Evolutionary conservation across 345 rosid species (phyloP), one percentile per base, ranked within the genome.

Genomic region (Cardamine chenopodiifolia): DNA sequence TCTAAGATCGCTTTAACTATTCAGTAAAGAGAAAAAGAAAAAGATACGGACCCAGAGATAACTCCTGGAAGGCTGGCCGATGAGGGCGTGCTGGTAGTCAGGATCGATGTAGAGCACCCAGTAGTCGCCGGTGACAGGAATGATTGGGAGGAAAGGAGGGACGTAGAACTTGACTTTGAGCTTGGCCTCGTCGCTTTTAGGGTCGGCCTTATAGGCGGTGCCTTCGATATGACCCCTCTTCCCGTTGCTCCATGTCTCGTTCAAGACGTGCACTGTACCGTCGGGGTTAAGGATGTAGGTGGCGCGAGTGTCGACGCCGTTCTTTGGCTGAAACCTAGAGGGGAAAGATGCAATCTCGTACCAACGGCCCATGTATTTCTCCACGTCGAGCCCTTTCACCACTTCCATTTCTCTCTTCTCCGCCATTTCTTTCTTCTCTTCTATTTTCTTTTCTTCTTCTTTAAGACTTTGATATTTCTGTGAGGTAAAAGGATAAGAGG

Each of bases 321-420:
- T 68, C 72, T 66, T 85, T 6, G 98, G 98, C 68, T 94, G 98
- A 72, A 87, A 87, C n/a, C 19, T 9, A 2, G 98, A 90, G 0
- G 95, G 98, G 73, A 90, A 88, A 17, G 92, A 87, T 6, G 97
- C 97, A 42, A 94, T 88, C 80, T 94, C 98, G 79, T 94, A 87
- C 97, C 97, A 91, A 47, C 96, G 84, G 3, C 97, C 98, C 96
- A 87, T 90, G 85, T 90, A 94, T 29, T 90, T 81, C 66, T 79
- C 52, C 67, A 91, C 1, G 75, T 95, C 96, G 5, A 95, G 68
- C 1, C 82, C 85, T 62, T 69, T 88, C 75, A 90, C 97, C 75
- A 90, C 96, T 63, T 87, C 81, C 93, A 95, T 94, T 72, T 72
- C 80, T 60, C 82, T 86, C 63, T 78, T 75, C 61, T 37, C 17